phyloP scores from a whole-genome alignment of 805 yeast genomes.

The Torulaspora quercuum region DNA sequence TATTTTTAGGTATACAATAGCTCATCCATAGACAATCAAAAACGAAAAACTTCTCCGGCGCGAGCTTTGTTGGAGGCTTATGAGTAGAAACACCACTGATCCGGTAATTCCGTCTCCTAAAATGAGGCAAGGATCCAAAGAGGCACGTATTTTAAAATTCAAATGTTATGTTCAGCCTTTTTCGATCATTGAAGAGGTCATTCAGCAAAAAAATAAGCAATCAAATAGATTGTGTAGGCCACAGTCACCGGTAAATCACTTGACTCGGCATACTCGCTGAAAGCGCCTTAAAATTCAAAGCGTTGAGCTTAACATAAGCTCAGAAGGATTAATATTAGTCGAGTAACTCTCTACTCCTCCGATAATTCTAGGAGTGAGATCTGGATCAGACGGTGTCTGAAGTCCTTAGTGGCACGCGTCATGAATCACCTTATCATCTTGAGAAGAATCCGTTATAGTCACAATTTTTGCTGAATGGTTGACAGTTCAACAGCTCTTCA shows the following conservation, averaged over 20 bases:
- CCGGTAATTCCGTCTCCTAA: slow-evolving; percentile 45
- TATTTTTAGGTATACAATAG: slow-evolving; percentile 62
- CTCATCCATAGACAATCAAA: slow-evolving; percentile 58
- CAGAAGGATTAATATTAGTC: too few relatives aligned
- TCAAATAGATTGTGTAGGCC: slow-evolving; percentile 52
- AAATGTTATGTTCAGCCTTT: slow-evolving; percentile 56
- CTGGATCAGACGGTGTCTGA: too few relatives aligned
- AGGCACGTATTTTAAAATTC: slow-evolving; percentile 57
- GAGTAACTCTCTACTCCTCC: too few relatives aligned
- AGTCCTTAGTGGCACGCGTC: too few relatives aligned
- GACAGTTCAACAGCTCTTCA: too few relatives aligned
- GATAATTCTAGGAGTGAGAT: too few relatives aligned
- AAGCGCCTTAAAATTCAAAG: too few relatives aligned
- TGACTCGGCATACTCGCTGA: slow-evolving; percentile 54
- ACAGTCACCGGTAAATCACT: slow-evolving; percentile 50
- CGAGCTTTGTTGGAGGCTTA: slow-evolving; percentile 52
- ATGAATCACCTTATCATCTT: too few relatives aligned
- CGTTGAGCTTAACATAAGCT: too few relatives aligned
- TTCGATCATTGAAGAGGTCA: slow-evolving; percentile 68
- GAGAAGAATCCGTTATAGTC: too few relatives aligned
- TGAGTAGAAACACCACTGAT: slow-evolving; percentile 43
- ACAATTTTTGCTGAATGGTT: too few relatives aligned
- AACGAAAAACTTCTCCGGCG: slow-evolving; percentile 72
- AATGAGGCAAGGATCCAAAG: slow-evolving; percentile 57
- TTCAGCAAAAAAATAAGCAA: slow-evolving; percentile 54